Evolutionary conservation across 257 asterid genomes (phyloP), one percentile per base, ranked within the genome.

Genomic region (Lavandula angustifolia): DNA sequence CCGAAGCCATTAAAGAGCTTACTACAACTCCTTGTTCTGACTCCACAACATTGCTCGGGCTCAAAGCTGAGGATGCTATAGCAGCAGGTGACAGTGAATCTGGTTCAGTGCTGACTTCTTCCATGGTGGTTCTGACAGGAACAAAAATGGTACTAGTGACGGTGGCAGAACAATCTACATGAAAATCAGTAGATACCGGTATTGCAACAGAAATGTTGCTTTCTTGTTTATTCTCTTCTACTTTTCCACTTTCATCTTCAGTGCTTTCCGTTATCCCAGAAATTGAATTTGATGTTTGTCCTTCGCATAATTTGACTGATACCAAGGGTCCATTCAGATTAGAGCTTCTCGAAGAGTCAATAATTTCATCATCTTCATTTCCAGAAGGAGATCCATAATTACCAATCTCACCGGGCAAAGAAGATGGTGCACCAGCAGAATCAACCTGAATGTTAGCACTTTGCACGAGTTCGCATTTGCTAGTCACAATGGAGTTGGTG

Each of bases 11-110:
- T 31, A 22, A 56, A n/a, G 62, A 48, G 63, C 53, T 43, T 40
- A 14, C 27, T 14, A 18, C 22, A 9, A 18, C 43, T 55, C 53
- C 75, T 54, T 43, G 52, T 29, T 63, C 69, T 34, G 75, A 14
- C 54, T 31, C 60, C 17, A 35, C 34, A 63, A 62, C 69, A 64
- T 70, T 68, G 60, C 68, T 54, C 10, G 73, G 74, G 56, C 51
- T 69, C 66, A 83, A 60, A 71, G 61, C 71, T 50, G 66, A 70
- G 22, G 75, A 68, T 60, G 12, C 67, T 71, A 52, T 65, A 47
- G 63, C 52, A 56, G 65, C 72, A 66, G 76, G 64, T 50, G 69
- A 51, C 64, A 35, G 72, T 60, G 82, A 64, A 77, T 54, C 75
- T 52, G 60, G 57, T 62, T 73, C 79, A 18, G 44, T 49, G 46